These are phyloP conservation scores for Basipetospora chlamydospora DNA, from an alignment of 2,329 filamentous ascomycete genomes.

Conservation along the genomic window DNA sequence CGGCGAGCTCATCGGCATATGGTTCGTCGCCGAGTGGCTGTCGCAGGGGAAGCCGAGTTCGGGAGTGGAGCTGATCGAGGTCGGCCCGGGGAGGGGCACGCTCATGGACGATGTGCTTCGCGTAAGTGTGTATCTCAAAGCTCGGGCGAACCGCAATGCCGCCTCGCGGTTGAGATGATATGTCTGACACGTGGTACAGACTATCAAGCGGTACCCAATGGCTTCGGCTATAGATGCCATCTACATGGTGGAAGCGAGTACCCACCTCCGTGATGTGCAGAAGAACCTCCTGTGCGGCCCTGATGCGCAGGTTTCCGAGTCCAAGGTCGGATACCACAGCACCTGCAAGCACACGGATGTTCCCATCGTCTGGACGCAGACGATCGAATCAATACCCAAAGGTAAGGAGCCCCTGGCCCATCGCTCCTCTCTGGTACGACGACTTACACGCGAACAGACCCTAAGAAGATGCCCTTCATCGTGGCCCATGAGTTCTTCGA, in stretches of 20 bases:
- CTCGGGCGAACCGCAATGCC: no score
- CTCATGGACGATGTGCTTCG: slow-evolving; percentile 94
- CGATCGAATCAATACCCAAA: slow-evolving; percentile 66
- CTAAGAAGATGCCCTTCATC: slow-evolving; percentile 72
- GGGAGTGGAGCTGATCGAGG: slow-evolving; percentile 80
- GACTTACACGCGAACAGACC: slow-evolving; percentile 24
- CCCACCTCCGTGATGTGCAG: slow-evolving; percentile 61
- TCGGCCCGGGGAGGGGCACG: slow-evolving; percentile 86
- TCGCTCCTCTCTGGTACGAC: neutral
- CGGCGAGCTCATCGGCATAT: slow-evolving; percentile 84
- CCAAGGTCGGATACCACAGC: slow-evolving; percentile 58
- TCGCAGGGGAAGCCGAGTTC: slow-evolving; percentile 61
- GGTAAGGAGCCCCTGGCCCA: slow-evolving; percentile 25
- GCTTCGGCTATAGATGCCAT: slow-evolving; percentile 67
- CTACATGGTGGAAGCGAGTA: slow-evolving; percentile 89
- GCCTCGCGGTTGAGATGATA: no score
- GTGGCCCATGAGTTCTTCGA: slow-evolving; percentile 98
- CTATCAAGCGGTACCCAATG: slow-evolving; percentile 74
- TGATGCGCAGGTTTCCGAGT: slow-evolving; percentile 51
- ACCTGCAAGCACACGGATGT: slow-evolving; percentile 59
- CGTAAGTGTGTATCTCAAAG: no score
- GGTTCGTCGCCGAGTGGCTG: slow-evolving; percentile 95
- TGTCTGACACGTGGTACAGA: no score
- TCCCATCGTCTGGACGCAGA: slow-evolving; percentile 82
- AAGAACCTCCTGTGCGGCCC: slow-evolving; percentile 68